A percentile compares a stretch with the other conserved stretches of the same genome.
Evolutionary conservation across 1,284 basidiomycete genomes (phyloP).

Genomic region (Ganoderma sp.): DNA sequence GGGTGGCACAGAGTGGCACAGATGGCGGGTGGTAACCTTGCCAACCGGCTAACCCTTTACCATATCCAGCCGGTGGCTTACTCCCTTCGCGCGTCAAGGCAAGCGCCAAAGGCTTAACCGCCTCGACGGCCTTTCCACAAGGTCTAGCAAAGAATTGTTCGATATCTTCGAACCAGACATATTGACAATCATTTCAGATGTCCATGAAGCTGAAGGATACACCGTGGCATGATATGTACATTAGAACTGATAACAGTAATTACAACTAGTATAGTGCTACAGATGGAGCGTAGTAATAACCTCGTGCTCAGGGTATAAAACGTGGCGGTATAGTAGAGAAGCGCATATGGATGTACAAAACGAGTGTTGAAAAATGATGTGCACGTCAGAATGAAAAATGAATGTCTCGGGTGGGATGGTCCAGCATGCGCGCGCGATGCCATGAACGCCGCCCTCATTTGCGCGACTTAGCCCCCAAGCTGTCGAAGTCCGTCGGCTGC

Average conservation of each 20-base stretch:
- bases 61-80: conserved; percentile 8
- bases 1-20: neutral
- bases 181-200: neutral
- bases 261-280: neutral
- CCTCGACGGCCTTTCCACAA: neutral
- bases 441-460: neutral
- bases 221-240: neutral
- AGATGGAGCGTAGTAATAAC: neutral
- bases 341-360: neutral
- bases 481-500: neutral
- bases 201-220: neutral
- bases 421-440: neutral
- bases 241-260: neutral
- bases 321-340: neutral
- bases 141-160: neutral
- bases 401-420: too few species aligned
- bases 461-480: neutral
- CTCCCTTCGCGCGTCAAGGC: neutral
- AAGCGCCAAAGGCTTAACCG: conserved; percentile 5
- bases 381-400: too few species aligned
- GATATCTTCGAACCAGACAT: too few species aligned
- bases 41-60: conserved; percentile 7
- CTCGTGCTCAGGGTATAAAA: neutral
- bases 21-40: neutral
- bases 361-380: neutral